Conservation (phyloP, 495 filamentous ascomycete species). For the Penicillium angulare region DNA sequence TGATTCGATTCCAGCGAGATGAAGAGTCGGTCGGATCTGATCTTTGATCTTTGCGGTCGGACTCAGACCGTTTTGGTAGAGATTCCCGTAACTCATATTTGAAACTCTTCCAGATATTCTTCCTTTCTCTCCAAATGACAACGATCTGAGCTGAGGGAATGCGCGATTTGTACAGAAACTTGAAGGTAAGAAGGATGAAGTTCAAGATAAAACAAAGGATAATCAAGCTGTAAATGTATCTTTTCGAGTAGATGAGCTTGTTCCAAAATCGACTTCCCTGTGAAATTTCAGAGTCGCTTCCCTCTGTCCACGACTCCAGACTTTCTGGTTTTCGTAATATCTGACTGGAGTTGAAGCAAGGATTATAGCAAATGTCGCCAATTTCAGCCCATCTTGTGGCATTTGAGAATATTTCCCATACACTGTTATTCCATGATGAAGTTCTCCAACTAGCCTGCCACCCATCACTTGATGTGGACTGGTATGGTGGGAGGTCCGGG, state of each 20-base stretch:
- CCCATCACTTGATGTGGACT: constrained; percentile 25
- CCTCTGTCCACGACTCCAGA: constrained; percentile 14
- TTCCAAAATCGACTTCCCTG: constrained; percentile 17
- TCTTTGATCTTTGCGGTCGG: too few species aligned
- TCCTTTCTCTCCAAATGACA: constrained; percentile 25
- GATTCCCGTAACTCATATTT: constrained; percentile 16
- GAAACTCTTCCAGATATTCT: constrained; percentile 18
- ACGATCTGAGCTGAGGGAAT: constrained; percentile 25
- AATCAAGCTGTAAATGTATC: constrained; percentile 37
- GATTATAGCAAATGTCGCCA: constrained; percentile 30
- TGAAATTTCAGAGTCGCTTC: constrained; percentile 1
- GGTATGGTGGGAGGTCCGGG: constrained; percentile 22
- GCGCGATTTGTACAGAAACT: constrained; percentile 24
- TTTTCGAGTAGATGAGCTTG: constrained; percentile 24
- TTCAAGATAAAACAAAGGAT: constrained; percentile 26
- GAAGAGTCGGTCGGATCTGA: background rate
- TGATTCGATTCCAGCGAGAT: background rate
- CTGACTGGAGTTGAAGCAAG: constrained; percentile 35
- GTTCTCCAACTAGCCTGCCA: constrained; percentile 25
- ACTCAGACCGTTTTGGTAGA: background rate
- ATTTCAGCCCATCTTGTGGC: constrained; percentile 18
- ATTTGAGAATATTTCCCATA: constrained; percentile 30
- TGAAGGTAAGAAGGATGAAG: constrained; percentile 20
- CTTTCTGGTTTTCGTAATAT: constrained; percentile 20
- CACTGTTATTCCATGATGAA: constrained; percentile 30